Conservation (phyloP, 495 filamentous ascomycete genomes). For the Chaetomium tenue region DNA sequence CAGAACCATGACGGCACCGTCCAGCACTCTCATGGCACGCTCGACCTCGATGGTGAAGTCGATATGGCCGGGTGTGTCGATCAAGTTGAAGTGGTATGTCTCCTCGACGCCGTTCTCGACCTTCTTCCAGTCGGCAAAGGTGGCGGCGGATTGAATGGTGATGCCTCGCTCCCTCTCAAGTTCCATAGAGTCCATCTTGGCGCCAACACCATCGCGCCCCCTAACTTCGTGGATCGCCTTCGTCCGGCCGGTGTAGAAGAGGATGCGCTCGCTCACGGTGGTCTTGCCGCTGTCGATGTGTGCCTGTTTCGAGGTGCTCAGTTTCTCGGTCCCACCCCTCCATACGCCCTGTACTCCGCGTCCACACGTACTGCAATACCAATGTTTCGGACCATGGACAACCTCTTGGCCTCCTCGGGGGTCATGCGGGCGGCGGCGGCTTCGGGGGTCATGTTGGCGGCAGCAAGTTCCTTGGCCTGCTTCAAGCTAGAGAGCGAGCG, state of each 20-base stretch:
- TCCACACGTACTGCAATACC: slow-evolving; percentile 80
- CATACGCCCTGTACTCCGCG: neutral
- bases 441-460: slow-evolving; percentile 46
- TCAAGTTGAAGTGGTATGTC: slow-evolving; percentile 96
- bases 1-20: slow-evolving; percentile 97
- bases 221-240: slow-evolving; percentile 97
- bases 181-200: slow-evolving; percentile 99
- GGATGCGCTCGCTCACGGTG: slow-evolving; percentile 92
- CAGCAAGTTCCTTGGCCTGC: slow-evolving; percentile 46
- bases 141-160: slow-evolving; percentile 97
- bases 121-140: slow-evolving; percentile 97
- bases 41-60: slow-evolving; percentile 99
- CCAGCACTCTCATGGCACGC: slow-evolving; percentile 89
- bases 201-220: slow-evolving; percentile 90
- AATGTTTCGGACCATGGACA: slow-evolving; percentile 87
- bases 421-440: slow-evolving; percentile 58
- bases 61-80: slow-evolving; percentile 98
- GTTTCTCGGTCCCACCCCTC: slow-evolving; percentile 3
- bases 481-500: slow-evolving; percentile 35
- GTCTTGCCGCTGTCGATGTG: slow-evolving; percentile 99
- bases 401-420: slow-evolving; percentile 70
- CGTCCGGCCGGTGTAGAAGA: slow-evolving; percentile 97
- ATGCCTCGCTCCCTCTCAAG: slow-evolving; percentile 97
- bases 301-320: slow-evolving; percentile 56
- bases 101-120: slow-evolving; percentile 70